Evolutionary conservation across 352 stramenopile genomes (phyloP), one percentile per base, ranked within the genome.

Genomic region (Globisporangium spiculum): DNA sequence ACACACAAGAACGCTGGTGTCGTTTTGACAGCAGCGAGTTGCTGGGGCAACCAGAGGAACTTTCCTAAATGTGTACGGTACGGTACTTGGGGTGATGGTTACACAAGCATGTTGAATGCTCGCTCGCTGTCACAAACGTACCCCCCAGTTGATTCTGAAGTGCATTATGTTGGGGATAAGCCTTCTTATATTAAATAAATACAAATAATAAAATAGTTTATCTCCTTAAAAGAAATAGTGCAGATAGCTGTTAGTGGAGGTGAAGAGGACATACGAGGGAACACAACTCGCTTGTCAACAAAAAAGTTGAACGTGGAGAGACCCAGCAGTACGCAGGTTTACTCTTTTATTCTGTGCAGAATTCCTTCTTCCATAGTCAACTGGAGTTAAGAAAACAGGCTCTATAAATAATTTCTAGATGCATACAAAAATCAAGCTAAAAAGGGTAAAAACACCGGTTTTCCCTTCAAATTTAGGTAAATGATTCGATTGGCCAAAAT

Each of bases 151-250:
- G 41, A 50, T 50, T 50, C 41, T 50, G 16, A 50, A 50, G 41
- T 50, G 4, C 41, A 50, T n/a, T 50, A 0, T 50, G 18, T 50
- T 9, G 16, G 4, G 5, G 41, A 7, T 50, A 1, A 20, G 9
- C 41, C 41, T 50, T 1, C 7, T 50, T 50, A 50, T n/a, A 50
- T 22, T 18, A 1, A 22, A 50, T n/a, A 14, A 7, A 46, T 46
- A 1, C 12, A 20, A 20, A 20, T 8, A 0, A 2, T 6, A 46
- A 0, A 0, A 46, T 46, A 5, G 20, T 5, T 20, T 0, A 46
- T 18, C 38, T 46, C 38, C 14, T 46, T 46, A 46, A 1, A 0
- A 20, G 18, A 20, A 46, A 46, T 46, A 46, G 4, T 46, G 38
- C 38, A 2, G 4, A 46, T 46, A 46, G 14, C 12, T 46, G 38